phyloP scores from a whole-genome alignment of 2,329 filamentous ascomycete species.

The Fusarium chaquense region DNA sequence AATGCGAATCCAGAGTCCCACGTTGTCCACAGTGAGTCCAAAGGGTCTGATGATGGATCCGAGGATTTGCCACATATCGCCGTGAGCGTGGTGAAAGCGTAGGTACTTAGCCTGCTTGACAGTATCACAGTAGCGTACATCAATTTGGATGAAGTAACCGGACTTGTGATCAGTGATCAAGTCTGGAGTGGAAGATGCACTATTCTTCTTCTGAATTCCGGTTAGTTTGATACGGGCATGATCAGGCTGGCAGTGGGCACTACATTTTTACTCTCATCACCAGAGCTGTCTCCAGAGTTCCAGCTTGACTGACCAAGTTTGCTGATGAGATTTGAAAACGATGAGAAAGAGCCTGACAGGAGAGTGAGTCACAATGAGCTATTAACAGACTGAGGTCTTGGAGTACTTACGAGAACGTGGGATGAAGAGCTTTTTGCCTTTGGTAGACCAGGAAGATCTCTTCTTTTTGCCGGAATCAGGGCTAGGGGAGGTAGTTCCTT shows the following conservation, averaged over 20 bases:
- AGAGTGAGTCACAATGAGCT: neutral
- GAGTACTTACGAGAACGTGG: conserved; percentile 13
- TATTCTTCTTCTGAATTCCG: neutral
- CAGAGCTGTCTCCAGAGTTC: neutral
- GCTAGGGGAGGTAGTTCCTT: conserved; percentile 1
- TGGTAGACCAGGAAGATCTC: neutral
- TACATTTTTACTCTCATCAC: conserved; percentile 3
- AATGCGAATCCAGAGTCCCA: conserved; percentile 73
- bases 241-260: neutral
- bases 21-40: conserved; percentile 74
- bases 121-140: conserved; percentile 68
- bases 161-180: neutral
- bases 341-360: conserved; percentile 14
- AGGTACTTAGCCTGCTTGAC: conserved; percentile 67
- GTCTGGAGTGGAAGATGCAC: neutral
- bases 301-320: neutral
- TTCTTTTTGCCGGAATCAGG: neutral
- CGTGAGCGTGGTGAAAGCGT: conserved; percentile 76
- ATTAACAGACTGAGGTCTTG: rapidly evolving
- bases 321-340: neutral
- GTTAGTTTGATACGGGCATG: neutral
- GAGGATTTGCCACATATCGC: conserved; percentile 76
- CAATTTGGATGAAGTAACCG: conserved; percentile 71
- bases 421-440: neutral
- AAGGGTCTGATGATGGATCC: conserved; percentile 72